phyloP scores from a whole-genome alignment of 2,329 filamentous ascomycete genomes.

The Hypomyces rosellus region DNA sequence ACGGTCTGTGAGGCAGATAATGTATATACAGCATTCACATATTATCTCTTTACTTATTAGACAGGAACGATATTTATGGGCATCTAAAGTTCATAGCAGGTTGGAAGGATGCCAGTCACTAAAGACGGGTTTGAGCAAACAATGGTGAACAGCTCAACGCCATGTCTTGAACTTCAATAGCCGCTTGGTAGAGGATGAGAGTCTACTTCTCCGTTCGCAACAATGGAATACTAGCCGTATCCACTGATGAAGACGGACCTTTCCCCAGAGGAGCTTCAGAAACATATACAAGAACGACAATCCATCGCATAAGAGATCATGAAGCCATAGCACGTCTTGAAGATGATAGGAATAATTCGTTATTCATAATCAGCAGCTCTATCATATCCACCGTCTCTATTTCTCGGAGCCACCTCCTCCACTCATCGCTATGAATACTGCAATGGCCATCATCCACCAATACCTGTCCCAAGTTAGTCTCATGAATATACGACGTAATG shows the following conservation, averaged over 20 bases:
- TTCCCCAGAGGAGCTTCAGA: not conserved
- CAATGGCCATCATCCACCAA: constrained; percentile 58
- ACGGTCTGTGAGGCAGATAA: too few species aligned
- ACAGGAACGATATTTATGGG: too few species aligned
- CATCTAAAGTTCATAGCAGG: too few species aligned
- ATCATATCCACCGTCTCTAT: constrained; percentile 27
- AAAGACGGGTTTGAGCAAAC: too few species aligned
- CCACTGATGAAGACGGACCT: not conserved
- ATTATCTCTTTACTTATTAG: too few species aligned
- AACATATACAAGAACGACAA: not conserved
- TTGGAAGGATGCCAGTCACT: too few species aligned
- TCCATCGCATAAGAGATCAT: not conserved
- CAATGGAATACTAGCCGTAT: not conserved
- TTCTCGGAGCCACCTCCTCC: constrained; percentile 42
- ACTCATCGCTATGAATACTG: constrained; percentile 46
- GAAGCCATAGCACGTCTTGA: too few species aligned
- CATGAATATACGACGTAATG: not conserved
- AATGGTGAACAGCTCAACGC: too few species aligned
- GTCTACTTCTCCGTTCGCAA: too few species aligned
- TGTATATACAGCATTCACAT: too few species aligned
- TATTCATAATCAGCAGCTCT: not conserved
- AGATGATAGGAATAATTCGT: not conserved
- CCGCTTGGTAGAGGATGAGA: too few species aligned
- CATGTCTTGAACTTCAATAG: too few species aligned
- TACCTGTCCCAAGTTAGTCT: constrained; percentile 45